Evolutionary conservation across 768 basidiomycete genomes (phyloP), one percentile per base, ranked within the genome.

Genomic region (Mrakia frigida): DNA sequence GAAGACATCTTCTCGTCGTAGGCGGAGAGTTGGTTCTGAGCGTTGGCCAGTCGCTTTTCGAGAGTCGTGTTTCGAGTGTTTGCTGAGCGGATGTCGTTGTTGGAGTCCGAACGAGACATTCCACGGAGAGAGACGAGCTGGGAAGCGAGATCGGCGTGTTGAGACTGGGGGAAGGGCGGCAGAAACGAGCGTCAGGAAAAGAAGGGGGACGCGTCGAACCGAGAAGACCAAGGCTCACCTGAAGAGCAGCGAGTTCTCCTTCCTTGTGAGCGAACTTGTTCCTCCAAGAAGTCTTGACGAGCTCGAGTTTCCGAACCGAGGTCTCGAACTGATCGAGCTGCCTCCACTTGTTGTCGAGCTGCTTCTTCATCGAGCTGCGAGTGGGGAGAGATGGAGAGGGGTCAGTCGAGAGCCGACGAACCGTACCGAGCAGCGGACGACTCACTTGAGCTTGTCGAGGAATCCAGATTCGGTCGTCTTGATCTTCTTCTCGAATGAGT

Each of bases 261-360:
- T 95, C 91, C 82, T 92, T 94, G 39, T 87, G 82, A n/a, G 86
- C 86, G 65, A 91, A 87, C 84, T 93, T 93, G 79, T 89, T 88
- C 77, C 92, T 88, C 94, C 94, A 96, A 6, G 88, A 86, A 16
- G 88, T 85, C 82, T 94, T 93, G n/a, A 88, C 88, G 73, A 95
- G 91, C 0, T 89, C 89, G 77, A 91, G 89, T 14, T 87, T 87
- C 86, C 92, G 95, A 72, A 97, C 87, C 65, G 92, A 90, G 31
- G 86, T 85, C 83, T 98, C 95, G 79, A 98, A 94, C 80, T 90
- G 92, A 84, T 98, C 95, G 74, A 99, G 88, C 82, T 96, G 92
- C 80, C 89, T 90, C 92, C 94, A 94, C 79, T 93, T 89, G 37
- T 86, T 84, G 79, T 98, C 96, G 35, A 96, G 87, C 81, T 94